Evolutionary conservation across 768 basidiomycete genomes (phyloP).

Genomic region (Coprinopsis cinerea): DNA sequence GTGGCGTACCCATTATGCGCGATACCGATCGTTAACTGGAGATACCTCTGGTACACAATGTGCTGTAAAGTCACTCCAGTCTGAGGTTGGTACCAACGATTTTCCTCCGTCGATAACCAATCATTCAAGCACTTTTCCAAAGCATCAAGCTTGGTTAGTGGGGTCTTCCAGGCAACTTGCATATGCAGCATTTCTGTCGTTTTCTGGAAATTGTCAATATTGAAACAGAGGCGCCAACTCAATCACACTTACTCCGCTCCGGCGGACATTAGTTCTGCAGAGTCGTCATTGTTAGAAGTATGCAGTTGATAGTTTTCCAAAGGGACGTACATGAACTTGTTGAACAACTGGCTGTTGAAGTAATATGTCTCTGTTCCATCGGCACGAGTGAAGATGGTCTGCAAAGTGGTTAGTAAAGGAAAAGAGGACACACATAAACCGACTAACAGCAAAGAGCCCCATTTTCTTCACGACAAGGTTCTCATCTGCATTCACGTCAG

Average conservation of each 20-base stretch:
- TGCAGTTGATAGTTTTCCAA: not conserved
- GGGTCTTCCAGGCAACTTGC: slow-evolving; percentile 74
- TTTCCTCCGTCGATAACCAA: slow-evolving; percentile 75
- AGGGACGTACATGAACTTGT: slow-evolving; percentile 59
- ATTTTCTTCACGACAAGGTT: slow-evolving; percentile 75
- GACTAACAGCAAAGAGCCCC: slow-evolving; percentile 63
- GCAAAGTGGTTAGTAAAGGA: not conserved
- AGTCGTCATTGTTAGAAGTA: not conserved
- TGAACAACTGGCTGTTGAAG: slow-evolving; percentile 73
- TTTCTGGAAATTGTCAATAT: slow-evolving; percentile 35
- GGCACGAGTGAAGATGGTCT: slow-evolving; percentile 65
- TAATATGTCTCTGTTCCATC: slow-evolving; percentile 81
- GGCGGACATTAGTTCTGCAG: slow-evolving; percentile 60
- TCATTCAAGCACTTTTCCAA: slow-evolving; percentile 63
- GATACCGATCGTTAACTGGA: slow-evolving; percentile 67
- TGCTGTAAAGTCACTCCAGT: slow-evolving; percentile 59
- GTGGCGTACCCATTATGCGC: slow-evolving; percentile 46
- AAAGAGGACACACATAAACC: not conserved
- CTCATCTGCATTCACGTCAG: slow-evolving; percentile 36
- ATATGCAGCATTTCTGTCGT: slow-evolving; percentile 62
- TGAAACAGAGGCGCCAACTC: slow-evolving; percentile 10
- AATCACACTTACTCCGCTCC: slow-evolving; percentile 50
- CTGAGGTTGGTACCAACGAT: slow-evolving; percentile 69
- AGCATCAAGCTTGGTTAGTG: slow-evolving; percentile 63
- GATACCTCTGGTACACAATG: slow-evolving; percentile 59